Evolutionary conservation across 164 flowering plant species (phyloP).

Genomic region (Buxus sempervirens): DNA sequence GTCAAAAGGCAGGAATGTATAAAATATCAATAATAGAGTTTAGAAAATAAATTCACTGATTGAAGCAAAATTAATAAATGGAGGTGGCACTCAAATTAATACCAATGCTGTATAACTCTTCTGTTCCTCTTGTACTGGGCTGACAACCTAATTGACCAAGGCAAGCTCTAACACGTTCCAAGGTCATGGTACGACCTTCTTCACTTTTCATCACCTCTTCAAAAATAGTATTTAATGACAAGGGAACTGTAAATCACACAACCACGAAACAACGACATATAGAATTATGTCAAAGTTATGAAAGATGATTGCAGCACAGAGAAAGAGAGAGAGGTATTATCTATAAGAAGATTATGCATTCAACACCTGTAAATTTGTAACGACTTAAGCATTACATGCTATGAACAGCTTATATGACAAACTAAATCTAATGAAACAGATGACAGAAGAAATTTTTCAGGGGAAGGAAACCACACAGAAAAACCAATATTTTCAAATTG

Average conservation of each 20-base stretch:
- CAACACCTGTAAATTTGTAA: neutral
- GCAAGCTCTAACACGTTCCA: conserved; percentile 59
- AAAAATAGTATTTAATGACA: conserved; percentile 54
- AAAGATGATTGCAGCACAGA: neutral
- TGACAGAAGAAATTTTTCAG: no score
- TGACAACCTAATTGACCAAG: conserved; percentile 57
- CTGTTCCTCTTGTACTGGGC: conserved; percentile 28
- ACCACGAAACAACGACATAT: neutral
- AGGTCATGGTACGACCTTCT: conserved; percentile 64
- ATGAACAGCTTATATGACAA: no score
- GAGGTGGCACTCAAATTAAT: conserved; percentile 11
- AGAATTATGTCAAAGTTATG: neutral
- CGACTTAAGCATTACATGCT: neutral
- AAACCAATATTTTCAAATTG: no score
- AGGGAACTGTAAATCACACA: conserved; percentile 48
- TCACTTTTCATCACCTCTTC: conserved; percentile 71
- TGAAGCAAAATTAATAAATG: neutral
- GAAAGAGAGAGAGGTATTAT: neutral
- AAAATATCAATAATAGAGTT: neutral
- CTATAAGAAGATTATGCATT: neutral
- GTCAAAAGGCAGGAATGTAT: neutral
- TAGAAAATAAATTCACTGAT: neutral
- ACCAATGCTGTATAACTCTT: conserved; percentile 62
- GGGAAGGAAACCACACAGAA: no score
- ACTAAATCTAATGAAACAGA: no score